A percentile compares a stretch with the other conserved stretches of the same genome.
Evolutionary conservation across 768 basidiomycete genomes (phyloP).

Genomic region (Mycena crocata): DNA sequence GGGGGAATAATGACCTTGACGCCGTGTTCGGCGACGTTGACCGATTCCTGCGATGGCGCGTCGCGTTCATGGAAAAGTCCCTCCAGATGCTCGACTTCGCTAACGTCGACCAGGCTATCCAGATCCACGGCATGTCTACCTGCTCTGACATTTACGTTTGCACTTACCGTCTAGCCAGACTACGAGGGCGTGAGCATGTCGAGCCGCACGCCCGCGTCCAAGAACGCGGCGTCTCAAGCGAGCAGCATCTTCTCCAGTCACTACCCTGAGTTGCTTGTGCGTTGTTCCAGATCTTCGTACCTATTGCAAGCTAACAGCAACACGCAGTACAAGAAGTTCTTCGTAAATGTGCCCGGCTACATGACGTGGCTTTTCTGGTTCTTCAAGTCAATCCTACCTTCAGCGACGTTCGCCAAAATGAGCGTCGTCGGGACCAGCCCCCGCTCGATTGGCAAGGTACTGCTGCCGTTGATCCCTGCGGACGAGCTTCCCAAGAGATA

Average conservation of each 20-base stretch:
- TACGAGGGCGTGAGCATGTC: constrained; percentile 78
- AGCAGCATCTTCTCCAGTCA: constrained; percentile 79
- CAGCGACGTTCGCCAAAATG: constrained; percentile 86
- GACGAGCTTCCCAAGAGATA: constrained; percentile 75
- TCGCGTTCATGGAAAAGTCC: constrained; percentile 80
- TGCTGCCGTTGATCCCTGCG: constrained; percentile 66
- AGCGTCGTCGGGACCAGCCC: constrained; percentile 76
- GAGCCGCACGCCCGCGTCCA: constrained; percentile 78
- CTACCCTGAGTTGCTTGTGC: constrained; percentile 83
- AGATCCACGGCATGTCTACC: constrained; percentile 69
- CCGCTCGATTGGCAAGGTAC: constrained; percentile 67
- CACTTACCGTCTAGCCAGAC: constrained; percentile 54
- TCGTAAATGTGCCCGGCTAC: constrained; percentile 82
- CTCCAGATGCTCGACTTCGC: constrained; percentile 75
- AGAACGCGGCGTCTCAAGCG: constrained; percentile 80
- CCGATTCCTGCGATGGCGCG: constrained; percentile 85
- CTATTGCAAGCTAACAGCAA: constrained; percentile 10
- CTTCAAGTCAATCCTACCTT: constrained; percentile 79
- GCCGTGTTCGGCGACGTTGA: constrained; percentile 82
- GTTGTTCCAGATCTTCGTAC: constrained; percentile 32
- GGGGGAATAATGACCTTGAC: constrained; percentile 72
- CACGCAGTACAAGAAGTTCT: constrained; percentile 76
- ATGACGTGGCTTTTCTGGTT: constrained; percentile 88
- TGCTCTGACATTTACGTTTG: not conserved
- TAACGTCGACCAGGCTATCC: constrained; percentile 77